Base-by-base conservation (phyloP, 345 rosid species). In the Gossypium turneri region DNA sequence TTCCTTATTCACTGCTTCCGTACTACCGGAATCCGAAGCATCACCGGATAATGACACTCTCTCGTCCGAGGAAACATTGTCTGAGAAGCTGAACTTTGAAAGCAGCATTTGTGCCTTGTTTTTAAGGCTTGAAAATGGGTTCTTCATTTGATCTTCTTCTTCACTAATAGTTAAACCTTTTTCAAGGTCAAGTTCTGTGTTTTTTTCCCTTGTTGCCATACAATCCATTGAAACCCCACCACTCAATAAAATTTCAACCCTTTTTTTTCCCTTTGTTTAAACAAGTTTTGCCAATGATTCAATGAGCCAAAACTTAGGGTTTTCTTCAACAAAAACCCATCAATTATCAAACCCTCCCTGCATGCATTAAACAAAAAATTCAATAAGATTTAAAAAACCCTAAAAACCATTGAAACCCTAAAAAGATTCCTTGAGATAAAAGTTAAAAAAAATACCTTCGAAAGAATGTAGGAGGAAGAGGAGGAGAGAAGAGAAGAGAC, bases 141-240 rank as follows among this genome's bases (percentile, higher is more conserved):
- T 53, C 79, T 80, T 50, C 1, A 13, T 50, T 56, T 82, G 83
- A 1, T 12, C 15, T 58, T 24, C 34, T 52, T 70, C 69, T 8
- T 20, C 81, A 75, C 70, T 77, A 78, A 74, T 79, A 1, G 68
- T 12, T 16, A 74, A 50, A 47, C 96, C 97, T 68, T 77, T 83
- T 83, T 95, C 99, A 41, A 91, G 90, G 86, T 90, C 96, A 73
- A 86, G 81, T 27, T 85, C 89, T 52, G 83, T 74, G 73, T 82
- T 89, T 29, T 73, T 75, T 12, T 55, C 85, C 75, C 65, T 74
- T 22, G 76, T 75, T 60, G 75, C 84, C 66, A 78, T 75, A 9
- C 71, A 70, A 73, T 74, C 86, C 90, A 87, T 87, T 53, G 7
- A 47, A 38, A 70, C 52, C 53, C 41, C 41, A 34, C 41, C 41